Conservation (phyloP, 169 alveolate genomes). For the Cryptosporidium bovis region DNA sequence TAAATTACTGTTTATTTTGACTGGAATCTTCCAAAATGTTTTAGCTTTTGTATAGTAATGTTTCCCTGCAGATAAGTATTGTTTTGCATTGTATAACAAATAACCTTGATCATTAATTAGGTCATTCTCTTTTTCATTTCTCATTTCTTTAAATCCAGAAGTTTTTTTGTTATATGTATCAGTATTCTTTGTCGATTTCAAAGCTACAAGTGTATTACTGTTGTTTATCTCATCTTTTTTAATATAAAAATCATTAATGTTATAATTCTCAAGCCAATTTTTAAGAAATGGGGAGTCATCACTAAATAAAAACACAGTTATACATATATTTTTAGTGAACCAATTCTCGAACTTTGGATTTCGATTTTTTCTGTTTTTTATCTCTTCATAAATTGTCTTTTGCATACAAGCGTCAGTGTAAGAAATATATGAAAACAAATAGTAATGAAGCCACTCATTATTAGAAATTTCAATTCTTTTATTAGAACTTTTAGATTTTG, state of each 20-base stretch:
- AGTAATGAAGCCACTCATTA: conserved; percentile 67
- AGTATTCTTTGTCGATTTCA: neutral
- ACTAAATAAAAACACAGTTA: conserved; percentile 60
- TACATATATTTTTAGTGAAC: conserved; percentile 50
- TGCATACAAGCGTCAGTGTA: conserved; percentile 46
- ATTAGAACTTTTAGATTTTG: neutral
- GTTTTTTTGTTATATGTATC: neutral
- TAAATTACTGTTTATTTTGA: neutral
- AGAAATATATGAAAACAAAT: conserved; percentile 45
- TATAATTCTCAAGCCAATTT: conserved; percentile 62
- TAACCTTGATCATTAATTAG: conserved; percentile 48
- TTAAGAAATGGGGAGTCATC: conserved; percentile 34
- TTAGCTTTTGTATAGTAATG: conserved; percentile 27
- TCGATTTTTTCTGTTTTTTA: conserved; percentile 6
- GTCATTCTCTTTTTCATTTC: neutral
- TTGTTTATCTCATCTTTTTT: neutral
- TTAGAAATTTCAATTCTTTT: neutral
- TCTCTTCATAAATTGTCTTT: conserved; percentile 31
- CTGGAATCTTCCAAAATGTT: conserved; percentile 25
- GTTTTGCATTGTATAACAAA: conserved; percentile 46
- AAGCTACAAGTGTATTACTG: no score
- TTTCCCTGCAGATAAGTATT: conserved; percentile 63
- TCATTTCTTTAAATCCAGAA: neutral
- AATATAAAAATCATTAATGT: conserved; percentile 20
- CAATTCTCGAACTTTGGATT: conserved; percentile 9